These are phyloP conservation scores for Curvularia lunata DNA, from an alignment of 2,329 filamentous ascomycete genomes.

Conservation along the genomic window DNA sequence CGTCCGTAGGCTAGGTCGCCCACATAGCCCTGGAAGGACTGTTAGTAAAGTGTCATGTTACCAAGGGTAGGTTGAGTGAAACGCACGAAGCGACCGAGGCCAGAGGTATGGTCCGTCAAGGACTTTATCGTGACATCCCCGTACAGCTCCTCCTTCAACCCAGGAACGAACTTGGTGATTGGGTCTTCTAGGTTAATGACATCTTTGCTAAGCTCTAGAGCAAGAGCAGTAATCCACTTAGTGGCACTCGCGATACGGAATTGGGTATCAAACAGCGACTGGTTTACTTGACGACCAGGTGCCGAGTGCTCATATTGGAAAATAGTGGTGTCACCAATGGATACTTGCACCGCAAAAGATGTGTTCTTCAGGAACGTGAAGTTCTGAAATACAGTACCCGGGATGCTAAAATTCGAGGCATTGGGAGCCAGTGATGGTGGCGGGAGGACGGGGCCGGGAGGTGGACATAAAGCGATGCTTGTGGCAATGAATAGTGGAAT, in stretches of 20 bases:
- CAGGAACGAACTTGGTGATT: constrained; percentile 34
- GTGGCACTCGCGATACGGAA: constrained; percentile 35
- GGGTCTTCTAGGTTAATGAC: constrained; percentile 31
- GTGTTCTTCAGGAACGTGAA: constrained; percentile 21
- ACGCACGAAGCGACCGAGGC: constrained; percentile 30
- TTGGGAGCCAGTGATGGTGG: constrained; percentile 18
- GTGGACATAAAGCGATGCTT: constrained; percentile 25
- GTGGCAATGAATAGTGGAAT: background rate
- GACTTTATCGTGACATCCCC: constrained; percentile 29
- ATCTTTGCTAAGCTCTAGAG: constrained; percentile 27
- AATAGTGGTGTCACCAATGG: constrained; percentile 24
- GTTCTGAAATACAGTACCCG: constrained; percentile 10
- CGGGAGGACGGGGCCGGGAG: constrained; percentile 32
- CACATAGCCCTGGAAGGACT: constrained; percentile 25
- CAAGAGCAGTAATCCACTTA: constrained; percentile 37
- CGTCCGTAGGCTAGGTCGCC: constrained; percentile 29
- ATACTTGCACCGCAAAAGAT: constrained; percentile 33
- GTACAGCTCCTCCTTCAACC: constrained; percentile 23
- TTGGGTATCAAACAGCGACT: constrained; percentile 25
- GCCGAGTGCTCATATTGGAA: constrained; percentile 27
- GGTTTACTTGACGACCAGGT: constrained; percentile 18
- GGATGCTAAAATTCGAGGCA: constrained; percentile 10
- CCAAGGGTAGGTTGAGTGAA: background rate
- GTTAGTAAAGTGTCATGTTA: background rate
- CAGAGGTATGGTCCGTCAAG: constrained; percentile 33